Evolutionary conservation across 2,329 filamentous ascomycete species (phyloP).

Genomic region (Arthrobotrys conoides): DNA sequence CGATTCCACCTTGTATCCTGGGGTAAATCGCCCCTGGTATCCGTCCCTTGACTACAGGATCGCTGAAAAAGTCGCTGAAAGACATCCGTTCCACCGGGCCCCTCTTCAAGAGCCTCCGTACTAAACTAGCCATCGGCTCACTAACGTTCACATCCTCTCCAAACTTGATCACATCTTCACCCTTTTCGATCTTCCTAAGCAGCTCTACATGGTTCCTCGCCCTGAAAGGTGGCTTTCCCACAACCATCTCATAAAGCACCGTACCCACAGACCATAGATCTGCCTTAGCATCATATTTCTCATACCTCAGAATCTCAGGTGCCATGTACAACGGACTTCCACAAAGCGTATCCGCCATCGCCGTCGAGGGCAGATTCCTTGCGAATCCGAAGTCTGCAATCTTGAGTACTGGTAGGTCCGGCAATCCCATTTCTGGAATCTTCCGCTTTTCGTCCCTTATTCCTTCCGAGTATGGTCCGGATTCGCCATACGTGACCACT

Average conservation of each 20-base stretch:
- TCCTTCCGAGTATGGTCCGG: constrained; percentile 76
- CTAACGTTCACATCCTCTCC: constrained; percentile 80
- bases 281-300: constrained; percentile 96
- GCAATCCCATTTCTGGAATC: constrained; percentile 83
- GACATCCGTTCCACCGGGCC: constrained; percentile 87
- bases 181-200: constrained; percentile 89
- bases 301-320: constrained; percentile 94
- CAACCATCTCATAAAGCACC: constrained; percentile 95
- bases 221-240: constrained; percentile 88
- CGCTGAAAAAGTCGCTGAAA: constrained; percentile 87
- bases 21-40: constrained; percentile 76
- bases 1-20: constrained; percentile 52
- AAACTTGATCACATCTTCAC: constrained; percentile 88
- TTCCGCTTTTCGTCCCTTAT: constrained; percentile 75
- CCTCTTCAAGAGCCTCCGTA: constrained; percentile 84
- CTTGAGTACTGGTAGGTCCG: constrained; percentile 93
- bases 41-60: constrained; percentile 78
- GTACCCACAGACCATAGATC: constrained; percentile 98
- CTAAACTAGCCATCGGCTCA: constrained; percentile 69
- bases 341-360: constrained; percentile 94
- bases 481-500: constrained; percentile 70
- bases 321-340: constrained; percentile 99
- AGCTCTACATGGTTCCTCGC: constrained; percentile 96
- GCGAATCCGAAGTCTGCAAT: constrained; percentile 99
- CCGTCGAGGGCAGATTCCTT: constrained; percentile 88